Evolutionary conservation across 768 basidiomycete genomes (phyloP).

Genomic region (Solioccasus polychromus): DNA sequence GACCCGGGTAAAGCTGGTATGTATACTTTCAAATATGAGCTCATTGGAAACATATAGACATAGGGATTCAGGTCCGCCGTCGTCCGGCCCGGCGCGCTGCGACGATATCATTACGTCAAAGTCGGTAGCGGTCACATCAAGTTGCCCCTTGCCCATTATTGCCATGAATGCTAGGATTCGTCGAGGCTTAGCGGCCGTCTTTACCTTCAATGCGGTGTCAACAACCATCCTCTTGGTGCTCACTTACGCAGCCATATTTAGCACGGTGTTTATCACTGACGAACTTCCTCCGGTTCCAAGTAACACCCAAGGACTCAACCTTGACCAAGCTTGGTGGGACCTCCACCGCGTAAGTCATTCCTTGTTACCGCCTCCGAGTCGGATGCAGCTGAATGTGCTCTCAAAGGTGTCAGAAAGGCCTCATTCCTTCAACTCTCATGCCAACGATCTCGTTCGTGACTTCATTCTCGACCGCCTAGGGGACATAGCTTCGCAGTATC

Average conservation of each 20-base stretch:
- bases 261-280: conserved; percentile 47
- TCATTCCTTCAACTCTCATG: conserved; percentile 76
- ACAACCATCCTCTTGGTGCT: conserved; percentile 46
- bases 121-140: too few species aligned
- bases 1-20: too few species aligned
- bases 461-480: conserved; percentile 57
- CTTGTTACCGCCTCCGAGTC: background rate
- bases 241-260: conserved; percentile 48
- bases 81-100: too few species aligned
- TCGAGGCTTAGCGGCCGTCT: conserved; percentile 20
- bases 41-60: too few species aligned
- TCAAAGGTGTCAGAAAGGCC: conserved; percentile 62
- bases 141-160: too few species aligned
- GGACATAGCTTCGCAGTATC: conserved; percentile 40
- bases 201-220: conserved; percentile 41
- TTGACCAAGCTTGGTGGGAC: conserved; percentile 57
- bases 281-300: conserved; percentile 43
- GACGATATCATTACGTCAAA: too few species aligned
- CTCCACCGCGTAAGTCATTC: conserved; percentile 45
- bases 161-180: too few species aligned
- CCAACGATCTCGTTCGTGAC: conserved; percentile 63
- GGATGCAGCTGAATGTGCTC: background rate
- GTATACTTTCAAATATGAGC: too few species aligned
- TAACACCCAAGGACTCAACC: conserved; percentile 42
- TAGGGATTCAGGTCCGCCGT: too few species aligned